Evolutionary conservation across 2,329 filamentous ascomycete genomes (phyloP), one percentile per base, ranked within the genome.

Genomic region (Exserohilum turcica): DNA sequence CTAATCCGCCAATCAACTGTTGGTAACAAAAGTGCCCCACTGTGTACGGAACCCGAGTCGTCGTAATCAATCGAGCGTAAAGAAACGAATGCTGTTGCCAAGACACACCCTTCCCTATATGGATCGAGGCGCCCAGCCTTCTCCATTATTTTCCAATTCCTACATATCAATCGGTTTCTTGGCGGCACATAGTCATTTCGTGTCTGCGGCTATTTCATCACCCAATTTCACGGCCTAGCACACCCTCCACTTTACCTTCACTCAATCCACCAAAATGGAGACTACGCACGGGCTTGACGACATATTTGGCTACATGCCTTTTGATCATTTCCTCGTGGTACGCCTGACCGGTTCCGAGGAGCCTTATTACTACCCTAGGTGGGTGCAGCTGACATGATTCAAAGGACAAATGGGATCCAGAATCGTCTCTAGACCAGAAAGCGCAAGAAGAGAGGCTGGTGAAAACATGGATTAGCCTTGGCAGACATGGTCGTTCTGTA

Each of bases 361-460:
- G 21, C 27, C 24, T 42, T 31, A 8, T 13, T 19, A 31, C n/a
- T 31, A 6, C 21, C 7, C 24, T 10, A 15, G 24, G 24, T 13
- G n/a, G 27, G 27, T 24, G 39, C 18, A 33, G 12, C 33, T 51
- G n/a, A 51, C 18, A 19, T 8, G 15, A 21, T 13, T 8, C 5
- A 33, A 39, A 45, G 40, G 48, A 45, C 12, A 50, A 45, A 7
- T 45, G 40, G 48, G 48, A 39, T n/a, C 19, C 33, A 27, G 19
- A 45, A n/a, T 45, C 28, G n/a, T 18, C 40, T 15, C 27, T 39
- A 3, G 15, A 28, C 48, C 33, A 51, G 33, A 35, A 45, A n/a
- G 33, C 12, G 35, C 48, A 45, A 45, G 48, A 45, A 39, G 19
- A 33, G 6, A 21, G 8, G 3, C 15, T 45, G 16, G 27, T 50